Percentiles rank a stretch among this genome's conserved stretches.
Evolutionary conservation across 352 stramenopile genomes (phyloP).

Genomic region (Halophytophthora batemanensis): DNA sequence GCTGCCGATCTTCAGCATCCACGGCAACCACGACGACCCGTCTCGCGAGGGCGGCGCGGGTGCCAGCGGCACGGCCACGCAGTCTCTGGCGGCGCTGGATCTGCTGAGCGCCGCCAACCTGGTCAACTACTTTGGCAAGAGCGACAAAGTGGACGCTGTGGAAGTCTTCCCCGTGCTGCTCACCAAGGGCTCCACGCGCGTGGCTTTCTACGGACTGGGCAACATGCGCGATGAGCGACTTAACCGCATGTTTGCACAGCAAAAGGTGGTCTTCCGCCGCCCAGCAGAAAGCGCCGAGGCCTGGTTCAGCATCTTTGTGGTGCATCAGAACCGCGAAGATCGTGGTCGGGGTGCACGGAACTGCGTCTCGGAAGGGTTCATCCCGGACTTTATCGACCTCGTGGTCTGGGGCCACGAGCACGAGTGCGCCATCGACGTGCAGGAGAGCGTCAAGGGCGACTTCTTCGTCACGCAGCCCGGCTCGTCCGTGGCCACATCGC

Average conservation of each 20-base stretch:
- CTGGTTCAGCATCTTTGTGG: slow-evolving; percentile 99
- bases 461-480: slow-evolving; percentile 97
- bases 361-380: slow-evolving; percentile 97
- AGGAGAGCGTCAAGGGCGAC: slow-evolving; percentile 93
- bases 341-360: slow-evolving; percentile 93
- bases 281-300: slow-evolving; percentile 66
- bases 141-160: slow-evolving; percentile 91
- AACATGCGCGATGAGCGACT: slow-evolving; percentile 98
- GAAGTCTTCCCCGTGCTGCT: slow-evolving; percentile 95
- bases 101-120: slow-evolving; percentile 94
- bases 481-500: slow-evolving; percentile 94
- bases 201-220: slow-evolving; percentile 98
- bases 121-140: slow-evolving; percentile 99
- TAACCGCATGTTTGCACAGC: slow-evolving; percentile 96
- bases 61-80: slow-evolving; percentile 27
- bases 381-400: slow-evolving; percentile 98
- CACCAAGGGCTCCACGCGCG: slow-evolving; percentile 92
- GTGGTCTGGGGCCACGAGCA: slow-evolving; percentile 98
- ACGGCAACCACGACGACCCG: slow-evolving; percentile 99
- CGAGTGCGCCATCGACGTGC: slow-evolving; percentile 94
- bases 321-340: slow-evolving; percentile 98
- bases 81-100: slow-evolving; percentile 94
- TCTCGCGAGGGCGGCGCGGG: slow-evolving; percentile 83
- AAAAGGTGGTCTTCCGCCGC: slow-evolving; percentile 94
- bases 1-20: slow-evolving; percentile 98